phyloP scores from a whole-genome alignment of 805 yeast genomes.

The Wickerhamiella domercqiae region DNA sequence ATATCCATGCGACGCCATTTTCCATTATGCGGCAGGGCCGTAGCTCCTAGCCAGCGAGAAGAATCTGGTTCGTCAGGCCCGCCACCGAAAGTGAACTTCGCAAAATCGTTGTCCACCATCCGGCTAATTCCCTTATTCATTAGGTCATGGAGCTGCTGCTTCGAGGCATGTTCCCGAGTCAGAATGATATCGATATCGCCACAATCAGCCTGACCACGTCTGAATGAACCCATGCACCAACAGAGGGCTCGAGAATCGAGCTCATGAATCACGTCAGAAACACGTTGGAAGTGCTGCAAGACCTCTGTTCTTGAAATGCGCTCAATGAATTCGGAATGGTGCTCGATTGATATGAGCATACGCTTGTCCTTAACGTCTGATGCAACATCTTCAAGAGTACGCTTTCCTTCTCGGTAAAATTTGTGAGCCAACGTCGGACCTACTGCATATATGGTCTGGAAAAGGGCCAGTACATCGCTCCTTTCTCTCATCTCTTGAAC shows the following conservation, averaged over 20 bases:
- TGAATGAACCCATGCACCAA: constrained; percentile 36
- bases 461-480: constrained; percentile 20
- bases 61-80: constrained; percentile 13
- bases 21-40: constrained; percentile 18
- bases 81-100: constrained; percentile 22
- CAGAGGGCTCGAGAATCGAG: constrained; percentile 27
- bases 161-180: constrained; percentile 23
- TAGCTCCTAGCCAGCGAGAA: constrained; percentile 24
- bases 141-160: constrained; percentile 12
- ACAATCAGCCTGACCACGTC: constrained; percentile 32
- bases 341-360: constrained; percentile 30
- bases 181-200: constrained; percentile 42
- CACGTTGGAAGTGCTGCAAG: constrained; percentile 25
- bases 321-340: constrained; percentile 32
- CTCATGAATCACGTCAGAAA: constrained; percentile 18
- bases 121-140: constrained; percentile 15
- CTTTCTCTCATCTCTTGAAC: constrained; percentile 16
- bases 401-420: constrained; percentile 28
- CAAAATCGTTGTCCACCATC: constrained; percentile 23
- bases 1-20: constrained; percentile 42
- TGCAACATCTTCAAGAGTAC: constrained; percentile 28
- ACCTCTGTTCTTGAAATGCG: constrained; percentile 35
- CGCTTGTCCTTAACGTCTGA: constrained; percentile 20
- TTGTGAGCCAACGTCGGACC: constrained; percentile 30
- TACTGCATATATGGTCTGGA: constrained; percentile 35